phyloP scores from a whole-genome alignment of 805 yeast genomes.

The Kodamaea restingae region DNA sequence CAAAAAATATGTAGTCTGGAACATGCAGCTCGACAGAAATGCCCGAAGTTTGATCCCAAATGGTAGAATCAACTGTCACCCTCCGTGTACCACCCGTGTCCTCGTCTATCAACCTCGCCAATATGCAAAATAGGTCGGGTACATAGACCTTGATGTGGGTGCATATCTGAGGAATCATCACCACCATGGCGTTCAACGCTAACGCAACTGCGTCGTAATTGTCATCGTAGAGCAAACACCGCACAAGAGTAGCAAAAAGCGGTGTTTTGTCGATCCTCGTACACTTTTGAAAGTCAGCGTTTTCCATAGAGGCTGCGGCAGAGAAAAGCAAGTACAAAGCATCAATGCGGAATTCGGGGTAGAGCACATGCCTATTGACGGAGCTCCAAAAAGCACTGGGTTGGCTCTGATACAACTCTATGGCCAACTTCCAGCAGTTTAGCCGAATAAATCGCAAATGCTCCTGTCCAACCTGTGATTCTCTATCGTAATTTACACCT shows the following conservation, averaged over 20 bases:
- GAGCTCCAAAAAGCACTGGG: slow-evolving; percentile 34
- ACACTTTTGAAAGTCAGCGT: slow-evolving; percentile 15
- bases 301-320: slow-evolving; percentile 20
- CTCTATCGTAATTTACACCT: slow-evolving; percentile 15
- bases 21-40: neutral
- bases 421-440: slow-evolving; percentile 40
- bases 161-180: slow-evolving; percentile 43
- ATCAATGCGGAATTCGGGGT: slow-evolving; percentile 33
- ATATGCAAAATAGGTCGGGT: slow-evolving; percentile 42
- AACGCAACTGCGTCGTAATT: slow-evolving; percentile 38
- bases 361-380: slow-evolving; percentile 32
- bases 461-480: slow-evolving; percentile 42
- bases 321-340: slow-evolving; percentile 35
- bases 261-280: slow-evolving; percentile 15
- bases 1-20: slow-evolving; percentile 9
- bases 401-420: slow-evolving; percentile 39
- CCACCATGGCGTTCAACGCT: slow-evolving; percentile 26
- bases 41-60: neutral
- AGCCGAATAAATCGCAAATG: slow-evolving; percentile 44
- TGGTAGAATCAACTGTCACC: no score
- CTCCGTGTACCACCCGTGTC: neutral
- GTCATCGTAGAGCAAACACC: slow-evolving; percentile 39
- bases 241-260: slow-evolving; percentile 35
- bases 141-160: slow-evolving; percentile 28
- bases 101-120: slow-evolving; percentile 10